Evolutionary conservation across 148 eudicot genomes (phyloP).

Genomic region (Simmondsia chinensis): DNA sequence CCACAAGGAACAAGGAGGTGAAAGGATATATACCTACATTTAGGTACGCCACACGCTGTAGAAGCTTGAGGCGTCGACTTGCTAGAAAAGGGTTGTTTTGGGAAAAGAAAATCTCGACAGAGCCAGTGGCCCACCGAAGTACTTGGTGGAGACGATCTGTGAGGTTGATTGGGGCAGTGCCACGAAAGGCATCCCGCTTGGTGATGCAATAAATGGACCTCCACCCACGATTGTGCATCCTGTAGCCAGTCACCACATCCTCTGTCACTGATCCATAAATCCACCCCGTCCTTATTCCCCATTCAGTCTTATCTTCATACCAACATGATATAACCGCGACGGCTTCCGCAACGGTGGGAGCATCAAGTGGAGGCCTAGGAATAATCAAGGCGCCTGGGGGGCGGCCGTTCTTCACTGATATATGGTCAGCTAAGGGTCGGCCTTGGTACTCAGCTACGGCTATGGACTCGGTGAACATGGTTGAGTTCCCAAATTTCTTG

Average conservation of each 20-base stretch:
- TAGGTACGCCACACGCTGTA: constrained; percentile 71
- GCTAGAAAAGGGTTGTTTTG: constrained; percentile 64
- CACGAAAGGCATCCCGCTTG: constrained; percentile 81
- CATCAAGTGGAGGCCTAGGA: constrained; percentile 74
- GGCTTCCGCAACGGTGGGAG: constrained; percentile 91
- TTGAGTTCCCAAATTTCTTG: constrained; percentile 66
- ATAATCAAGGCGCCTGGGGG: constrained; percentile 72
- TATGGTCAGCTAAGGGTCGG: constrained; percentile 78
- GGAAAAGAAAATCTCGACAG: constrained; percentile 87
- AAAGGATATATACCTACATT: constrained; percentile 89
- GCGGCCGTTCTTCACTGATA: constrained; percentile 72
- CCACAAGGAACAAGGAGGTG: constrained; percentile 70
- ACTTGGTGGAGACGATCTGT: constrained; percentile 91
- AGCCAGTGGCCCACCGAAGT: constrained; percentile 91
- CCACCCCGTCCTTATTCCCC: constrained; percentile 94
- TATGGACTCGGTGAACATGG: constrained; percentile 66
- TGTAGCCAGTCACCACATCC: constrained; percentile 86
- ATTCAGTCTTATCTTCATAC: constrained; percentile 89
- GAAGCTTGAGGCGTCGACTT: constrained; percentile 64
- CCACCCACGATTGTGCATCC: constrained; percentile 98
- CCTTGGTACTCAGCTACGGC: constrained; percentile 83
- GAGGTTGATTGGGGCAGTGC: constrained; percentile 86
- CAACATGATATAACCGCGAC: constrained; percentile 90
- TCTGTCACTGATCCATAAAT: constrained; percentile 91
- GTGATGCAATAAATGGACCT: constrained; percentile 84